Evolutionary conservation across 768 basidiomycete species (phyloP), one percentile per base, ranked within the genome.

Genomic region (Kwoniella botswanensis): DNA sequence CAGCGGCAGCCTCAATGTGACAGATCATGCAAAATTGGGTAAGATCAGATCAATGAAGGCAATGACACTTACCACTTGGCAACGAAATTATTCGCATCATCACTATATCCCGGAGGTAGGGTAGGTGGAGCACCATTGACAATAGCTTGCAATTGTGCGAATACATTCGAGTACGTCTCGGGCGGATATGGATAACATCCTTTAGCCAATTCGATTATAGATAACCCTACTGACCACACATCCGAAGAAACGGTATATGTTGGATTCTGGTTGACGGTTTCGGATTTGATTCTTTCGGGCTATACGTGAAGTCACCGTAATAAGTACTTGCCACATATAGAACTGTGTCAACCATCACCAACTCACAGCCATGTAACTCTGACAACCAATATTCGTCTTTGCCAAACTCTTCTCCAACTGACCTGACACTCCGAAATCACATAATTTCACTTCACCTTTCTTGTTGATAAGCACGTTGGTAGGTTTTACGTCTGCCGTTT

Each of bases 371-470:
- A 99, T 98, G 84, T 99, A 99, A 71, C 90, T 91, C 83, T 99
- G 97, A 82, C 97, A 99, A 7, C 97, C 97, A 50, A 99, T 98
- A 78, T 98, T 98, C 6, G 97, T 99, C 85, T 95, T 96, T 18
- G 97, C 97, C 22, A 99, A 86, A 67, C 91, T 92, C 82, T 94
- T 93, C 84, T 99, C 96, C 50, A 99, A 88, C 82, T 99, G 95
- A 6, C 96, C 96, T 10, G 94, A 97, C 0, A 98, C 94, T n/a
- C 97, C 97, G 83, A 99, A 99, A 82, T 99, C 97, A 81, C 94
- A 97, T 1, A 99, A 88, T 84, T 98, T 98, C 82, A 98, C 87
- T 69, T 93, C 86, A 6, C 97, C 97, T 72, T 89, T 92, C 73
- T 86, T 86, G 84, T 94, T 98, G 71, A 96, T 89, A 21, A 99